These are phyloP conservation scores for Amanita inopinata DNA, from an alignment of 768 basidiomycete genomes.

Conservation along the genomic window DNA sequence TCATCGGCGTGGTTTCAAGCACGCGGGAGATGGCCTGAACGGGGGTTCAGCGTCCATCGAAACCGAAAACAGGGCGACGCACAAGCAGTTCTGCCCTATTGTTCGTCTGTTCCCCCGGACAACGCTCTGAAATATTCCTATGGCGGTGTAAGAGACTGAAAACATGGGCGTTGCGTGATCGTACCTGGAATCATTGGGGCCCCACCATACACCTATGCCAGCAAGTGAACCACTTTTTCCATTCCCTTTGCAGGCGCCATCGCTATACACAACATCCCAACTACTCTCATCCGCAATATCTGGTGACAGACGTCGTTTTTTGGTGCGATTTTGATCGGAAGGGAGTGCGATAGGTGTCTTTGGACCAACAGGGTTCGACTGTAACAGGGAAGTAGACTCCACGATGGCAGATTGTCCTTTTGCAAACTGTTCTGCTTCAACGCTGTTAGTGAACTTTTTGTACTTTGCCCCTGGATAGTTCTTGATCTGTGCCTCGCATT, in stretches of 20 bases:
- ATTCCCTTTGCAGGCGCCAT: slow-evolving; percentile 84
- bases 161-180: slow-evolving; percentile 7
- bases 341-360: background rate
- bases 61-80: slow-evolving; percentile 15
- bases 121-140: slow-evolving; percentile 77
- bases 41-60: slow-evolving; percentile 1
- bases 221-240: slow-evolving; percentile 58
- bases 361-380: background rate
- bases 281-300: slow-evolving; percentile 22
- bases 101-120: slow-evolving; percentile 78
- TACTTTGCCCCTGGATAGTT: slow-evolving; percentile 50
- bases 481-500: slow-evolving; percentile 60
- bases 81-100: slow-evolving; percentile 86
- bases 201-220: slow-evolving; percentile 91
- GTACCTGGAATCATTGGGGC: slow-evolving; percentile 51
- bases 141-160: background rate
- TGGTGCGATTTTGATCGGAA: slow-evolving; percentile 19
- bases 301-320: slow-evolving; percentile 21
- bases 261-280: slow-evolving; percentile 63
- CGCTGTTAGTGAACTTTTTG: slow-evolving; percentile 54
- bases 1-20: slow-evolving; percentile 60
- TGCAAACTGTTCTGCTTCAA: slow-evolving; percentile 54
- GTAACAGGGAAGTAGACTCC: background rate
- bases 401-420: slow-evolving; percentile 10
- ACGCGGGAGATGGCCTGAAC: slow-evolving; percentile 74